Percentiles rank a stretch among this genome's conserved stretches.
These are phyloP conservation scores for Trichosporon ovoides DNA, from an alignment of 1,284 basidiomycete genomes.

Conservation along the genomic window DNA sequence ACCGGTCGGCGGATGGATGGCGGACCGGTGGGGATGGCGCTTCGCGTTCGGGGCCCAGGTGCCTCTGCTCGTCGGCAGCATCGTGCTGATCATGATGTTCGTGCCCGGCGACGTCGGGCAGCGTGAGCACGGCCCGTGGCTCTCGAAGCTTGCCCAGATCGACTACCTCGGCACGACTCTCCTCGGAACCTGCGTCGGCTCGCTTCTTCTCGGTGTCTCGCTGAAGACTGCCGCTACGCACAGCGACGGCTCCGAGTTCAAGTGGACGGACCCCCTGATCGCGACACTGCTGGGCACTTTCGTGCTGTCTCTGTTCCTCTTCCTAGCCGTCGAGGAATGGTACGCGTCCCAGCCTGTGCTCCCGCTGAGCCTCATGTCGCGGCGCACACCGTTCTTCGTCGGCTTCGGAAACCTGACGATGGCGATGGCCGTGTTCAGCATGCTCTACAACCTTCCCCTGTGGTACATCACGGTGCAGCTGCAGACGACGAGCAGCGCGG, in stretches of 20 bases:
- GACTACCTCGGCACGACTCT: slow-evolving; percentile 75
- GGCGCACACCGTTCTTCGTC: slow-evolving; percentile 65
- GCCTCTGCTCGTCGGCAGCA: slow-evolving; percentile 25
- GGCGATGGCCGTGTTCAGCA: slow-evolving; percentile 66
- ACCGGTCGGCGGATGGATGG: slow-evolving; percentile 78
- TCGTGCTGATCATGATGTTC: slow-evolving; percentile 14
- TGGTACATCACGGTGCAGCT: slow-evolving; percentile 83
- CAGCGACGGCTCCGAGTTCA: slow-evolving; percentile 26
- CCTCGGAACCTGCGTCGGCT: slow-evolving; percentile 66
- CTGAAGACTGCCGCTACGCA: slow-evolving; percentile 58
- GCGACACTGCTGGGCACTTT: slow-evolving; percentile 61
- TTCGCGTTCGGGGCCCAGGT: slow-evolving; percentile 59
- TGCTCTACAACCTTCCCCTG: slow-evolving; percentile 81
- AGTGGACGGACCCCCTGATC: slow-evolving; percentile 66
- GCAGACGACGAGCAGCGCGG: slow-evolving; percentile 65
- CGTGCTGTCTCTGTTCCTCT: slow-evolving; percentile 55
- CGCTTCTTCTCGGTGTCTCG: slow-evolving; percentile 68
- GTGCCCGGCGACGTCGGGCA: slow-evolving; percentile 13
- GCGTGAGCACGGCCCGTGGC: slow-evolving; percentile 51
- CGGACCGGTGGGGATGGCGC: slow-evolving; percentile 72
- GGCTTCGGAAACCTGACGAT: slow-evolving; percentile 65
- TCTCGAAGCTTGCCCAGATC: slow-evolving; percentile 65
- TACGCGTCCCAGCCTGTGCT: slow-evolving; percentile 74
- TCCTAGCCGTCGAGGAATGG: slow-evolving; percentile 66
- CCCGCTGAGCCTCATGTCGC: slow-evolving; percentile 65